Evolutionary conservation across 129 eudicot genomes (phyloP), one percentile per base, ranked within the genome.

Genomic region (Heracleum sosnowskyi): DNA sequence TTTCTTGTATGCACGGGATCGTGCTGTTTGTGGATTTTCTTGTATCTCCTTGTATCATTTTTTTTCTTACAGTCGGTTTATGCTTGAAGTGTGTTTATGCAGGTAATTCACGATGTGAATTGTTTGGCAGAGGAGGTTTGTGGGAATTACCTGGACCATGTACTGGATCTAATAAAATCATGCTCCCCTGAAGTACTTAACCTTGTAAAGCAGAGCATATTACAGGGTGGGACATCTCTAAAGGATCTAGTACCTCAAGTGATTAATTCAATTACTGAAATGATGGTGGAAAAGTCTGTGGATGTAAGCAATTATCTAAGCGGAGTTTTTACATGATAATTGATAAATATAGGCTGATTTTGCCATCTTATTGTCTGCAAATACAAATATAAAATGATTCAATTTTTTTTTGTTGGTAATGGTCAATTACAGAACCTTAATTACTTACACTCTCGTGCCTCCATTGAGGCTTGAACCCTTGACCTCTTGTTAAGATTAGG

Each of bases 101-200:
- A 95, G 97, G 84, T 95, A 74, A 84, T 92, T 82, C 88, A 96
- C 75, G 99, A 96, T 86, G 68, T 96, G 76, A 81, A 90, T 82
- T 74, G 71, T 81, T 81, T 96, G 79, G 91, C 81, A 72, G 83
- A 79, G 22, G 97, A 92, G 81, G 80, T 96, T 76, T 81, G 90
- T 75, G 93, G 95, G 53, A 80, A 81, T 77, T 96, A 87, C 81
- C 82, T 90, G 66, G 90, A 42, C 17, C 85, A 87, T 57, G 97
- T 92, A 68, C 79, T 87, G n/a, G 84, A 82, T 83, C 78, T 83
- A 79, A 90, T 96, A 64, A 87, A 79, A 17, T 81, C 91, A 71
- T 89, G 93, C 80, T 75, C 97, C 78, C 31, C 86, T 41, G 97
- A 90, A 80, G 96, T 96, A 72, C 86, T 84, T 79, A 91, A 92